A percentile compares a stretch with the other conserved stretches of the same genome.
Conservation (phyloP, 1,139 yeast species). For the Yarrowia galli region DNA sequence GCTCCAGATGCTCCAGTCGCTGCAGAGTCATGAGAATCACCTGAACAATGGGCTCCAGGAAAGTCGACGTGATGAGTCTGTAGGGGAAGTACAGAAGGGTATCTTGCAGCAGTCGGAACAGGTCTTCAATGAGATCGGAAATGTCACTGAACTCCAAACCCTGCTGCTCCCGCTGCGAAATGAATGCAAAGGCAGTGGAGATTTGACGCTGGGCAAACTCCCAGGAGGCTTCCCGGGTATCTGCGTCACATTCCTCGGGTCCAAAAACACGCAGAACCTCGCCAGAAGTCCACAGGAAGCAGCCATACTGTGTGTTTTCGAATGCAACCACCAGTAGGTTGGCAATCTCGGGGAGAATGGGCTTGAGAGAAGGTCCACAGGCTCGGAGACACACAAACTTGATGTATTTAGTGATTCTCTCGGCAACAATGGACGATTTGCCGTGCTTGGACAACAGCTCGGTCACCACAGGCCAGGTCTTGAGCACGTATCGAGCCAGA, state of each 20-base stretch:
- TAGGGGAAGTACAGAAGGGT: conserved; percentile 79
- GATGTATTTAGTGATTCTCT: conserved; percentile 72
- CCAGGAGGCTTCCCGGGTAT: conserved; percentile 57
- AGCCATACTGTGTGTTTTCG: conserved; percentile 71
- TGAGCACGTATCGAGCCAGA: conserved; percentile 63
- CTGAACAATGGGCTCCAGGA: conserved; percentile 65
- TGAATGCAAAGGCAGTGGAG: conserved; percentile 54
- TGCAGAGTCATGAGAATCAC: conserved; percentile 65
- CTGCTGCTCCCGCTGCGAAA: conserved; percentile 48
- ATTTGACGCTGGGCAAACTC: conserved; percentile 59
- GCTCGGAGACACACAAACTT: conserved; percentile 67
- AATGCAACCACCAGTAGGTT: conserved; percentile 70
- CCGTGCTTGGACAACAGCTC: conserved; percentile 63
- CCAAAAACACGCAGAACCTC: conserved; percentile 79
- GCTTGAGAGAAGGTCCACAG: conserved; percentile 68
- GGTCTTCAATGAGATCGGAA: conserved; percentile 87
- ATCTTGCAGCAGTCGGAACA: conserved; percentile 83
- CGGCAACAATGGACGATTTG: conserved; percentile 66
- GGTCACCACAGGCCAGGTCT: conserved; percentile 66
- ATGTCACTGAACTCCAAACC: conserved; percentile 49
- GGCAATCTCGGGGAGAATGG: conserved; percentile 70
- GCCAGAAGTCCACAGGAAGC: conserved; percentile 92
- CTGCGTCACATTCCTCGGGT: conserved; percentile 61
- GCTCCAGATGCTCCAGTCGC: conserved; percentile 68
- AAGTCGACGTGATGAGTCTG: conserved; percentile 63